phyloP scores from a whole-genome alignment of 192 early-diverging fungal species.

The Entomortierella lignicola region DNA sequence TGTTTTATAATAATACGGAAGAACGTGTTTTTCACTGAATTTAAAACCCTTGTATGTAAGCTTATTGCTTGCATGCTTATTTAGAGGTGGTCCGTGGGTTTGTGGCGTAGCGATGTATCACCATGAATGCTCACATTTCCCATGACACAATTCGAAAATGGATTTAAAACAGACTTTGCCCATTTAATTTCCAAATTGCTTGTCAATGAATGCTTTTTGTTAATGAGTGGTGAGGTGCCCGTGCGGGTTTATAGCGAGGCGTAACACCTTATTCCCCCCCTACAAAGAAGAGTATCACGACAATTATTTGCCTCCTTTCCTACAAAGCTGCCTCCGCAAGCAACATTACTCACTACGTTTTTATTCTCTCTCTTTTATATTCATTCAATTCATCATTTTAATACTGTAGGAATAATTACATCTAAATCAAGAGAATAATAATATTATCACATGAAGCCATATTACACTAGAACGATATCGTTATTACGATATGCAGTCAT shows the following conservation, averaged over 20 bases:
- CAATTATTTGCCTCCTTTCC: neutral
- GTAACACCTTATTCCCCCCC: no score
- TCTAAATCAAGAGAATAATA: neutral
- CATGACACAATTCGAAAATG: no score
- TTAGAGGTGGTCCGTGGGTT: constrained; percentile 11
- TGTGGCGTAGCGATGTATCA: neutral
- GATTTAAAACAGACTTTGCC: no score
- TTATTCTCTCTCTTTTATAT: neutral
- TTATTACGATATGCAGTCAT: constrained; percentile 22
- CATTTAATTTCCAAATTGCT: no score
- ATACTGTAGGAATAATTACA: neutral
- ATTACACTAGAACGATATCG: neutral
- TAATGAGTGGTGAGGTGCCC: no score
- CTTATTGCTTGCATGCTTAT: neutral
- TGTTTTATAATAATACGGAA: no score
- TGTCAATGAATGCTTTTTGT: no score
- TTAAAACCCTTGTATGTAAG: no score
- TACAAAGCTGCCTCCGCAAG: neutral
- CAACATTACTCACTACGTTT: neutral
- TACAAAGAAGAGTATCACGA: neutral
- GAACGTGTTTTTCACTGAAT: no score
- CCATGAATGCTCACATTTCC: no score
- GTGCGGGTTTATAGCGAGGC: no score
- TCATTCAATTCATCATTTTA: neutral
- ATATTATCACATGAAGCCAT: constrained; percentile 5